Conservation (phyloP, 2,329 filamentous ascomycete species). For the Mollisia scopiformis region DNA sequence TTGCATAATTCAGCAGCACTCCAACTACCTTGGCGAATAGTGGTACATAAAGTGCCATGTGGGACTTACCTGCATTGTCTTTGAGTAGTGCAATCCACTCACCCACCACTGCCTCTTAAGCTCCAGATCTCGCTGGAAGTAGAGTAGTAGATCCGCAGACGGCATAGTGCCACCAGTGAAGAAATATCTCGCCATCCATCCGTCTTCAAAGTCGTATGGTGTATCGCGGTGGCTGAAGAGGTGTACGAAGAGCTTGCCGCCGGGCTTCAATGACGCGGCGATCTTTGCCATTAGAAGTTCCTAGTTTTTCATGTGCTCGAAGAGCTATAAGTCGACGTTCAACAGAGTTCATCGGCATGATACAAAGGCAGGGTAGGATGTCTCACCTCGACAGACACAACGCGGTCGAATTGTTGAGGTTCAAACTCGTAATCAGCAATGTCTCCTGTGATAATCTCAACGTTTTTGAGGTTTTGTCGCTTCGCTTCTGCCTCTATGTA, state of each 20-base stretch:
- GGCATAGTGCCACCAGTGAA: constrained; percentile 77
- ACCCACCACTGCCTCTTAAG: constrained; percentile 72
- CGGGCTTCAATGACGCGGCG: constrained; percentile 57
- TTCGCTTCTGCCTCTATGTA: constrained; percentile 64
- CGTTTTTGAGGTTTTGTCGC: constrained; percentile 59
- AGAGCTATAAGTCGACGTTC: constrained; percentile 50
- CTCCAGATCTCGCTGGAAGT: constrained; percentile 65
- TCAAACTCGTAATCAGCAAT: constrained; percentile 69
- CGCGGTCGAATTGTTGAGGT: constrained; percentile 60
- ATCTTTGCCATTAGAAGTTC: constrained; percentile 68
- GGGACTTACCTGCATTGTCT: constrained; percentile 62
- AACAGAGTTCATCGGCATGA: not conserved
- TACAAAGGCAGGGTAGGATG: not conserved
- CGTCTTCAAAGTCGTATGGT: constrained; percentile 71
- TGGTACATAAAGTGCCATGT: not conserved
- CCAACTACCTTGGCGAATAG: too few species aligned
- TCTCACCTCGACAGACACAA: constrained; percentile 63
- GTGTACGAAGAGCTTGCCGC: constrained; percentile 71
- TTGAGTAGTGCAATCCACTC: constrained; percentile 68
- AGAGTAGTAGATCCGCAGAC: constrained; percentile 66
- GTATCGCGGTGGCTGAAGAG: constrained; percentile 67
- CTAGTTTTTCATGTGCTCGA: constrained; percentile 81
- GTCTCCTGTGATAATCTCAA: constrained; percentile 68
- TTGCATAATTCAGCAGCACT: constrained; percentile 27
- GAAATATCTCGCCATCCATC: constrained; percentile 77